Percentiles rank a stretch among this genome's conserved stretches.
Evolutionary conservation across 73 alveolate species (phyloP).

Genomic region (Paramecium caudatum): DNA sequence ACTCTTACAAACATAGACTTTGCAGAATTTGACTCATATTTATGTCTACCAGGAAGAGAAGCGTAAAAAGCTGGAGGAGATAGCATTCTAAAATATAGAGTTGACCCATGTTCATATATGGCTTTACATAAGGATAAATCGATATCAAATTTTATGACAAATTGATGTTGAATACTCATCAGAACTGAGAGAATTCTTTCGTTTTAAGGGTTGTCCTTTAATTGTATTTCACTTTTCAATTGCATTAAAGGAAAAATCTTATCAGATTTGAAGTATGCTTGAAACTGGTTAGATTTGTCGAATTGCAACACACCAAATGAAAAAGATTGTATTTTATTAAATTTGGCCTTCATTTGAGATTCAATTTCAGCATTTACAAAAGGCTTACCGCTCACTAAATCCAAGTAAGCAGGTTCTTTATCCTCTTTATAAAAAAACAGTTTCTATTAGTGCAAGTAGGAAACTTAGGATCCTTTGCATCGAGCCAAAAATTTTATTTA

Average conservation of each 20-base stretch:
- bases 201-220: neutral
- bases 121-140: neutral
- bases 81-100: neutral
- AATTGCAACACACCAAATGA: slow-evolving; percentile 6
- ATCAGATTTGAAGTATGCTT: too few relatives aligned
- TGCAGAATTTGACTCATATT: neutral
- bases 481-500: neutral
- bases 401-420: slow-evolving; percentile 12
- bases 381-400: neutral
- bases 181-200: neutral
- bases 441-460: neutral
- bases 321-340: neutral
- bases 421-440: neutral
- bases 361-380: slow-evolving; percentile 10
- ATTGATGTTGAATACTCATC: neutral
- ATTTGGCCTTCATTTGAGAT: neutral
- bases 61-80: slow-evolving; percentile 31
- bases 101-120: neutral
- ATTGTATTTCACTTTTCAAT: too few relatives aligned
- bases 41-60: neutral
- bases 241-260: too few relatives aligned
- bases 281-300: neutral
- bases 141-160: neutral
- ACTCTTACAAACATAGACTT: slow-evolving; percentile 1
- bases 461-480: neutral